Conservation (phyloP, 768 basidiomycete species). For the Kwoniella mangroviensis region DNA sequence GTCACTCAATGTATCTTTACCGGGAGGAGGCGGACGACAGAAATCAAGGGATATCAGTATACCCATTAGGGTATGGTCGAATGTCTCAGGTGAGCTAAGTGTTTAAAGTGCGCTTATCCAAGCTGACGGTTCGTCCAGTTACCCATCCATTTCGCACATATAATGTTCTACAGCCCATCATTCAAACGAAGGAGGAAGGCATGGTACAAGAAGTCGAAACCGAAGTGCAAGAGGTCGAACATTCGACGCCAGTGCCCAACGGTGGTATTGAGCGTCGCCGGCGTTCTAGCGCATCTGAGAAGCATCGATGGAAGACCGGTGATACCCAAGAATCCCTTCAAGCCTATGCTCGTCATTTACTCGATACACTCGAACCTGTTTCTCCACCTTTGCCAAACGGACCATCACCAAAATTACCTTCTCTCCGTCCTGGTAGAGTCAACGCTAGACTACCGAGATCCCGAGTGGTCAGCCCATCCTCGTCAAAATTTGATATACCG, state of each 20-base stretch:
- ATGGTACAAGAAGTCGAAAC: conserved; percentile 36
- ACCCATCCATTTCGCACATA: conserved; percentile 69
- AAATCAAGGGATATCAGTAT: conserved; percentile 71
- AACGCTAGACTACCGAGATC: conserved; percentile 10
- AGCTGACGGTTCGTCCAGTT: conserved; percentile 50
- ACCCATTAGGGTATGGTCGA: conserved; percentile 86
- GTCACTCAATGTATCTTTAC: conserved; percentile 66
- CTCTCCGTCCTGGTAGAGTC: conserved; percentile 7
- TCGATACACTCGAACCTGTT: conserved; percentile 43
- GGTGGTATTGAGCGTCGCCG: neutral
- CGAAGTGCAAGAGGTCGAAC: neutral
- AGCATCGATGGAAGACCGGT: conserved; percentile 20
- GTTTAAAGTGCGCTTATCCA: neutral
- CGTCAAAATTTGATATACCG: conserved; percentile 18
- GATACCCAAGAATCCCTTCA: conserved; percentile 44
- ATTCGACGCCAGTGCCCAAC: conserved; percentile 3
- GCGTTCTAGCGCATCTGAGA: conserved; percentile 14
- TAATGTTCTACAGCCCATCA: conserved; percentile 81
- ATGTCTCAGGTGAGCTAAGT: conserved; percentile 70
- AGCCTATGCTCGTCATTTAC: conserved; percentile 50
- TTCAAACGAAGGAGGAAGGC: conserved; percentile 58
- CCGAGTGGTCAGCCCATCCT: conserved; percentile 17
- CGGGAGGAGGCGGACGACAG: conserved; percentile 58
- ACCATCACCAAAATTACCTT: conserved; percentile 1
- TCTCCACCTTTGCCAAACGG: conserved; percentile 16